Base-by-base conservation (phyloP, 352 stramenopile species). In the Plasmopara halstedii region DNA sequence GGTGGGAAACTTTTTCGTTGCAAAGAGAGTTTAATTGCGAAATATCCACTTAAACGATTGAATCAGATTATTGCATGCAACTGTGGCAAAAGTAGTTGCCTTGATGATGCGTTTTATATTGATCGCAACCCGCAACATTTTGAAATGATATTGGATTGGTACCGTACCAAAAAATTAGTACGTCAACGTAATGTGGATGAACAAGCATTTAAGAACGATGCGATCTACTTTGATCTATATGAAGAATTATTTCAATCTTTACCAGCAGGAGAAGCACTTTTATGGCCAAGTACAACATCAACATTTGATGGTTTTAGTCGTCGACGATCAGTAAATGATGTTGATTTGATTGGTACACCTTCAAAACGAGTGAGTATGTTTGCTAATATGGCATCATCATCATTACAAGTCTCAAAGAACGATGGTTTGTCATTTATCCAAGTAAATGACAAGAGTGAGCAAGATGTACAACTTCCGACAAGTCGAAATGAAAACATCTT, bases 141-240 rank as follows among this genome's bases (percentile, higher is more conserved):
- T 46, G 70, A 81, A 31, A 58, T 80, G 47, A 71, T 89, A 20
- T 55, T 89, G 17, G 78, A 89, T 43, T 89, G 72, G 72, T 89
- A 89, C 46, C 70, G 74, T 22, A 84, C 71, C 2, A 72, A 63
- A 0, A 77, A 67, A 26, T 57, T 70, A 8, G 45, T 70, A n/a
- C 42, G 54, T 2, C 76, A 68, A 22, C 51, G 57, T 2, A 65
- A 71, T 26, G 52, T 86, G 0, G 47, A 71, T n/a, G 58, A 76
- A 29, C 51, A 64, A 35, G 53, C 63, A 14, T 61, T 89, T 21
- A 64, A 70, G 22, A 62, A 73, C 10, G 78, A 89, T 41, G 74
- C 70, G 0, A 55, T 59, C 29, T 89, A 85, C 53, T 87, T 85
- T 59, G 74, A 87, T 52, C 33, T 89, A 26, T 68, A 60, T 17